Evolutionary conservation across 768 basidiomycete species (phyloP), one percentile per base, ranked within the genome.

Genomic region (Hypholoma fasciculare): DNA sequence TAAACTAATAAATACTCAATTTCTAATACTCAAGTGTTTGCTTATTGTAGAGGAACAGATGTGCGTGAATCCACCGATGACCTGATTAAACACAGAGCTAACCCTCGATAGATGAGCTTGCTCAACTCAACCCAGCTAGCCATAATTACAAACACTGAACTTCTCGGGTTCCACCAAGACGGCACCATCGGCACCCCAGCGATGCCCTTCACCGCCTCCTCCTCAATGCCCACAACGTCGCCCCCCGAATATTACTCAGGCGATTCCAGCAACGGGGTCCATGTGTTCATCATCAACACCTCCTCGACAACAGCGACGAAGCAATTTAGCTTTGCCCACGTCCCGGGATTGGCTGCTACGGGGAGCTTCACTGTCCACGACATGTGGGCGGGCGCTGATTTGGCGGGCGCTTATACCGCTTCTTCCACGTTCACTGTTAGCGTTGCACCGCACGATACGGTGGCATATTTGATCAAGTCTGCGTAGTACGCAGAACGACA

Each of bases 91-190:
- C 37, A 3, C 26, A 69, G 49, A 52, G 65, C 61, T 44, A 9
- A 52, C 13, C 17, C 11, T 47, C 54, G 34, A n/a, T 57, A 84
- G 83, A 67, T 84, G 55, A 73, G 73, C 59, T 39, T 62, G 7
- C 69, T 85, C 44, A 73, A 61, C 54, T 58, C 68, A 9, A 67
- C 71, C n/a, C 78, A 84, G 63, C 55, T 84, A 8, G 65, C 72
- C 7, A 82, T 84, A 47, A 76, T 84, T 50, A 81, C 71, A 56
- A 85, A 85, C 63, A 54, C 67, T 7, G 82, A 83, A 54, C 71
- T 85, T 7, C 72, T 85, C 51, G 82, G 80, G 4, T 85, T 85
- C 75, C 75, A 78, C 61, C 83, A 85, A 67, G 83, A 85, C 63
- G 37, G 62, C 0, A 73, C 61, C 12, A 54, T 80, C 30, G 82